Evolutionary conservation across 2,329 filamentous ascomycete genomes (phyloP), one percentile per base, ranked within the genome.

Genomic region (Chaetothyriales sp.): DNA sequence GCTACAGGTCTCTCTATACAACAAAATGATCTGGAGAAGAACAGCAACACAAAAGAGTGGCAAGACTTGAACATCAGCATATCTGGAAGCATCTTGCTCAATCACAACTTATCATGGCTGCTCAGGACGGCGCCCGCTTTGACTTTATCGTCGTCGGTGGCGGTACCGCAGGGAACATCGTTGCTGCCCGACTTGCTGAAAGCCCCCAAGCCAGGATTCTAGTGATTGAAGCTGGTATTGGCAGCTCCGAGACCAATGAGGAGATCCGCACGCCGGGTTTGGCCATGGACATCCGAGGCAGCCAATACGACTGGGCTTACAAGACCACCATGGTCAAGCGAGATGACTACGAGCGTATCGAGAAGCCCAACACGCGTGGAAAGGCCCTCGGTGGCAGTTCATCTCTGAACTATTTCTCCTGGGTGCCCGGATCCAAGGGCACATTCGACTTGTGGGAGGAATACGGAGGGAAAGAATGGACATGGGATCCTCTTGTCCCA

Each of bases 391-490:
- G 78, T 36, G 78, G 79, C 15, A 77, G 73, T 53, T 74, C 71
- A 0, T 75, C 68, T 42, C 62, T 78, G 47, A 83, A 83, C 65
- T 83, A 81, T 62, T 80, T 76, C 63, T 80, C 77, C 12, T 82
- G 78, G 78, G 69, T 79, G 4, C 76, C 73, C 1, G 79, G 78
- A 1, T 75, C 70, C 51, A 72, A 73, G 49, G 68, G 69, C 2
- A 81, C 77, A 0, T 81, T 77, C 57, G 75, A 74, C 55, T 63
- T 68, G 51, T 74, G 71, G 71, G 68, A 61, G 15, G 66, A 70
- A 39, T 73, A 64, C 50, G 70, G 71, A 25, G 69, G 68, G 1
- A 57, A 66, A 1, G 65, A 69, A 6, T 83, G 79, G 79, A 79
- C 66, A 0, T 81, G 75, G 73, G 70, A 78, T 1, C 66, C 62